These are phyloP conservation scores for Erucastrum elatum DNA, from an alignment of 345 rosid species.

Conservation along the genomic window DNA sequence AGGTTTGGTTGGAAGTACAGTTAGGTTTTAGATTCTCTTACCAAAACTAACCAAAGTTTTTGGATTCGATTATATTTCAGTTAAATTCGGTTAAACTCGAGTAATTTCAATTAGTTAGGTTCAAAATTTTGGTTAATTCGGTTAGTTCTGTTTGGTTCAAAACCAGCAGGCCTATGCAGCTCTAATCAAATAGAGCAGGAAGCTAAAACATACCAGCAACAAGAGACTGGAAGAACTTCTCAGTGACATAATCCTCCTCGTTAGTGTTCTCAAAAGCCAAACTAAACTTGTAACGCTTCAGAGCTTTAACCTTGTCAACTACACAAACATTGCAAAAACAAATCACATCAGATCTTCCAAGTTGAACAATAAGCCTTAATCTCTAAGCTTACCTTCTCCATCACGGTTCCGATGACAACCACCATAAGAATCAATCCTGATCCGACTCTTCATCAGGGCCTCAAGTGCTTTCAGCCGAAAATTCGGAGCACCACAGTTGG, in stretches of 20 bases:
- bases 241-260: constrained; percentile 98
- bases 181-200: not conserved
- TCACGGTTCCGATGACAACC: constrained; percentile 78
- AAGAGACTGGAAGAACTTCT: constrained; percentile 90
- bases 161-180: not conserved
- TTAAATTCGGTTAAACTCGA: not conserved
- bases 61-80: not conserved
- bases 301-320: constrained; percentile 88
- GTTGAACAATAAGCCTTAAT: not conserved
- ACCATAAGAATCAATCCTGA: constrained; percentile 88
- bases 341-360: constrained; percentile 8
- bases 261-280: constrained; percentile 96
- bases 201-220: constrained; percentile 68
- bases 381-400: constrained; percentile 62
- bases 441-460: constrained; percentile 55
- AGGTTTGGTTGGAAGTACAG: not conserved
- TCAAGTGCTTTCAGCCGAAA: constrained; percentile 88
- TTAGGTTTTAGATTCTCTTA: not conserved
- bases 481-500: constrained; percentile 89
- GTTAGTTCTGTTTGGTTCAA: not conserved
- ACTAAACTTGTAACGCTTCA: constrained; percentile 87
- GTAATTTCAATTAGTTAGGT: not conserved
- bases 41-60: not conserved
- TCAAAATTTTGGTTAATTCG: not conserved
- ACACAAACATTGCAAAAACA: constrained; percentile 13